A percentile compares a stretch with the other conserved stretches of the same genome.
Conservation (phyloP, 768 basidiomycete genomes). For the Boletus speciosus region DNA sequence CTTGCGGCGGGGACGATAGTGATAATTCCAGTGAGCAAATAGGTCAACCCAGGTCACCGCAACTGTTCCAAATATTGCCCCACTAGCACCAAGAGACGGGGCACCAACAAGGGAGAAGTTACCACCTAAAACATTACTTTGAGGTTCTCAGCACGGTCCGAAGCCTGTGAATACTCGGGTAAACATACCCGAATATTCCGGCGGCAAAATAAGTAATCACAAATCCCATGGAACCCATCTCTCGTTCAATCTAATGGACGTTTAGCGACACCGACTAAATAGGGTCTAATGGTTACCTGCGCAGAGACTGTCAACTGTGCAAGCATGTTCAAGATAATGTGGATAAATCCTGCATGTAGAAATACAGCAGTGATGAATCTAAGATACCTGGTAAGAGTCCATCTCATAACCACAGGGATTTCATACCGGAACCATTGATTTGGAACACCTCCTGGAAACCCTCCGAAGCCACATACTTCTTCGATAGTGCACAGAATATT, state of each 20-base stretch:
- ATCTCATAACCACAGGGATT: conserved; percentile 39
- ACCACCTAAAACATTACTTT: conserved; percentile 82
- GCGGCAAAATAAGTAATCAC: conserved; percentile 83
- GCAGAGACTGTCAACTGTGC: conserved; percentile 80
- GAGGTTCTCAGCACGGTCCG: background rate
- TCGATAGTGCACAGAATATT: conserved; percentile 69
- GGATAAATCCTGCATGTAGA: conserved; percentile 94
- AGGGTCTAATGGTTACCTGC: conserved; percentile 44
- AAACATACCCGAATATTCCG: conserved; percentile 81
- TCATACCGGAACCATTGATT: conserved; percentile 55
- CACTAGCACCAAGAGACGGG: conserved; percentile 89
- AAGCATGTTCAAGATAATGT: conserved; percentile 85
- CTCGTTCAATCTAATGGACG: conserved; percentile 69
- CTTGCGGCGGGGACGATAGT: conserved; percentile 76
- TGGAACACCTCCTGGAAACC: conserved; percentile 45
- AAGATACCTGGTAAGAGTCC: conserved; percentile 29
- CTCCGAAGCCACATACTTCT: conserved; percentile 87
- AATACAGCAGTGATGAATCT: conserved; percentile 90
- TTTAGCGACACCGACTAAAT: background rate
- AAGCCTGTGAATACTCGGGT: background rate
- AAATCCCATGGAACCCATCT: conserved; percentile 89
- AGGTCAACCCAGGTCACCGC: conserved; percentile 88
- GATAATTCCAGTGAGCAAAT: conserved; percentile 88
- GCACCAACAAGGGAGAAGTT: conserved; percentile 89
- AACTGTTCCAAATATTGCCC: conserved; percentile 87